These are phyloP conservation scores for Gautieria morchelliformis DNA, from an alignment of 768 basidiomycete species.

Conservation along the genomic window DNA sequence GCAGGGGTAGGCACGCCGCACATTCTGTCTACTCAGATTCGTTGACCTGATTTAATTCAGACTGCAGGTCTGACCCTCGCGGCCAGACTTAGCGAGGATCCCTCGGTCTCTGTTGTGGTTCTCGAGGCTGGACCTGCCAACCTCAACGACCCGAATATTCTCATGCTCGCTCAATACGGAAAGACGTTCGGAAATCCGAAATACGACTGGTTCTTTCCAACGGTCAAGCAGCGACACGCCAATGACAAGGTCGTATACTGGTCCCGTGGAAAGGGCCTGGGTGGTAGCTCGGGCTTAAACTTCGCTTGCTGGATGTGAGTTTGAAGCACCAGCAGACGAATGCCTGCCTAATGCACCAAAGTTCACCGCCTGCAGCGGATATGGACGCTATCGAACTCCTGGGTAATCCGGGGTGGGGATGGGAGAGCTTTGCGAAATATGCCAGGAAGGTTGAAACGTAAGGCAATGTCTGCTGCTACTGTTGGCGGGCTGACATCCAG, in stretches of 20 bases:
- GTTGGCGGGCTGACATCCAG: background rate
- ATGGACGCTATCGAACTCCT: conserved; percentile 30
- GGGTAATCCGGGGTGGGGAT: conserved; percentile 51
- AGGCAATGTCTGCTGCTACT: background rate
- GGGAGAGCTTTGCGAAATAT: conserved; percentile 32
- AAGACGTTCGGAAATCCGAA: conserved; percentile 9
- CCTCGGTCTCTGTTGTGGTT: conserved; percentile 28
- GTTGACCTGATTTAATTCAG: no score
- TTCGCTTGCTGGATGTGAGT: conserved; percentile 18
- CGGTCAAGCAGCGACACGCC: conserved; percentile 1
- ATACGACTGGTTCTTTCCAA: conserved; percentile 18
- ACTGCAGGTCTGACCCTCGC: conserved; percentile 35
- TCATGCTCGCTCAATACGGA: conserved; percentile 23
- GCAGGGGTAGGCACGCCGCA: no score
- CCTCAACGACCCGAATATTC: conserved; percentile 25
- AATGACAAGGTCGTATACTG: background rate
- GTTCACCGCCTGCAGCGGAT: conserved; percentile 20
- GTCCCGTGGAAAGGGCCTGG: conserved; percentile 19
- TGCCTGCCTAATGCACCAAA: background rate
- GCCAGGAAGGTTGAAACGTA: conserved; percentile 30
- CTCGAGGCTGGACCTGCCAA: conserved; percentile 30
- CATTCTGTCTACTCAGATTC: no score
- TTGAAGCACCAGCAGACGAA: background rate
- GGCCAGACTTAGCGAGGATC: conserved; percentile 32
- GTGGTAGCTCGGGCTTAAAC: conserved; percentile 39